phyloP scores from a whole-genome alignment of 1,284 basidiomycete genomes.

The Marasmius fiardii region DNA sequence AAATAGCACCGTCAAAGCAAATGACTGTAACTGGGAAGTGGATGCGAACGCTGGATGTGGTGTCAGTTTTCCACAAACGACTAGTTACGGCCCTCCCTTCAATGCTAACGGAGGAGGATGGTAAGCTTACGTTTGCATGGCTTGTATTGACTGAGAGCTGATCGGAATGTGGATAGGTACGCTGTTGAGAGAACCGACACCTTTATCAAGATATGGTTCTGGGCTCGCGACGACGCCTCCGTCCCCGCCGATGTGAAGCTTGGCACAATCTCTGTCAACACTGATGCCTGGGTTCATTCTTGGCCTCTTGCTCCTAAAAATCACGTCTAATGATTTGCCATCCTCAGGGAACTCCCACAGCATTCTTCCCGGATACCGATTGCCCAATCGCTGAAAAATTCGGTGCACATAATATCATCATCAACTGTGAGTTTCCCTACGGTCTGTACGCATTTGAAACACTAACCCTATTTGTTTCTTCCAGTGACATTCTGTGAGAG shows the following conservation, averaged over 20 bases:
- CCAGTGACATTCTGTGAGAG: conserved; percentile 39
- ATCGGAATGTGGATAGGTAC: conserved; percentile 36
- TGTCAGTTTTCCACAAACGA: conserved; percentile 40
- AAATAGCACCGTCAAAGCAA: conserved; percentile 27
- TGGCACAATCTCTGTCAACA: conserved; percentile 38
- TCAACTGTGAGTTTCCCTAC: conserved; percentile 39
- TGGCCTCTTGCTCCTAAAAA: neutral
- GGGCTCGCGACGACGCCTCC: conserved; percentile 38
- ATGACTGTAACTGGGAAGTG: conserved; percentile 53
- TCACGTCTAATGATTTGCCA: neutral
- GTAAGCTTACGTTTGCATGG: too few relatives aligned
- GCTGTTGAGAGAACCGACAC: conserved; percentile 47
- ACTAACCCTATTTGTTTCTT: conserved; percentile 1
- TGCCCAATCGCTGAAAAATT: conserved; percentile 52
- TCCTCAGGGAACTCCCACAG: conserved; percentile 49
- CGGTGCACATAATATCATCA: conserved; percentile 56
- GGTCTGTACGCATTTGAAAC: neutral
- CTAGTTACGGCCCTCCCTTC: conserved; percentile 59
- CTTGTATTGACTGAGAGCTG: too few relatives aligned
- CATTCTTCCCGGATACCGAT: conserved; percentile 51
- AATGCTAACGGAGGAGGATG: conserved; percentile 63
- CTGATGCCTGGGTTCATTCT: conserved; percentile 42
- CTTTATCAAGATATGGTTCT: conserved; percentile 60
- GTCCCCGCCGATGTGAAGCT: conserved; percentile 44
- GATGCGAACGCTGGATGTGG: conserved; percentile 65